Conservation (phyloP, 2,329 filamentous ascomycete genomes). For the Xylaria sp. region DNA sequence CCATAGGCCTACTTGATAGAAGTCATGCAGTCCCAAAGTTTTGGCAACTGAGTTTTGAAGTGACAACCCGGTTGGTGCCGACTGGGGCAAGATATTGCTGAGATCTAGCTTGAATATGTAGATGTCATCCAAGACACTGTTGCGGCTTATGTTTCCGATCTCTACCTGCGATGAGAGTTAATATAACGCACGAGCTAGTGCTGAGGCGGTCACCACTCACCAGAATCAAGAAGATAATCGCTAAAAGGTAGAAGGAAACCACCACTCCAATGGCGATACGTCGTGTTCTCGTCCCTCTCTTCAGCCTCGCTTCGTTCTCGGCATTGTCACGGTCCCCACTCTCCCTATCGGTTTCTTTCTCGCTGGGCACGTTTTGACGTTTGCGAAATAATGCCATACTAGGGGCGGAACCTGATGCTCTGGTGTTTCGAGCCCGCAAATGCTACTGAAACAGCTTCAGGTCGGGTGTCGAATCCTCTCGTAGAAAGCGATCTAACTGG, state of each 20-base stretch:
- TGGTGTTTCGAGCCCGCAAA: not conserved
- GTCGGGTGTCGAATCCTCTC: not conserved
- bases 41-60: constrained; percentile 90
- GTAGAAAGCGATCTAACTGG: not conserved
- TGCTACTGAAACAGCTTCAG: not conserved
- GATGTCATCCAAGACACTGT: constrained; percentile 71
- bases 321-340: constrained; percentile 29
- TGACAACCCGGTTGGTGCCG: constrained; percentile 72
- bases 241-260: constrained; percentile 75
- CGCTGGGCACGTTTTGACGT: constrained; percentile 37
- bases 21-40: constrained; percentile 88
- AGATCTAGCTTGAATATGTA: constrained; percentile 90
- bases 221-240: constrained; percentile 77
- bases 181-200: not conserved
- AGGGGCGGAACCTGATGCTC: not conserved
- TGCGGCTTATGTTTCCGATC: constrained; percentile 77
- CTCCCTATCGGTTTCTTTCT: constrained; percentile 40
- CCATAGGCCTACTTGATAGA: constrained; percentile 94
- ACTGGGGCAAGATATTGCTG: constrained; percentile 80
- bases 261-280: constrained; percentile 72
- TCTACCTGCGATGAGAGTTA: constrained; percentile 58
- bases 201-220: constrained; percentile 57
- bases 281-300: constrained; percentile 63
- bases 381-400: constrained; percentile 43
- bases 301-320: constrained; percentile 51